A percentile compares a stretch with the other conserved stretches of the same genome.
These are phyloP conservation scores for Tolypocladium paradoxum DNA, from an alignment of 2,329 filamentous ascomycete genomes.

Conservation along the genomic window DNA sequence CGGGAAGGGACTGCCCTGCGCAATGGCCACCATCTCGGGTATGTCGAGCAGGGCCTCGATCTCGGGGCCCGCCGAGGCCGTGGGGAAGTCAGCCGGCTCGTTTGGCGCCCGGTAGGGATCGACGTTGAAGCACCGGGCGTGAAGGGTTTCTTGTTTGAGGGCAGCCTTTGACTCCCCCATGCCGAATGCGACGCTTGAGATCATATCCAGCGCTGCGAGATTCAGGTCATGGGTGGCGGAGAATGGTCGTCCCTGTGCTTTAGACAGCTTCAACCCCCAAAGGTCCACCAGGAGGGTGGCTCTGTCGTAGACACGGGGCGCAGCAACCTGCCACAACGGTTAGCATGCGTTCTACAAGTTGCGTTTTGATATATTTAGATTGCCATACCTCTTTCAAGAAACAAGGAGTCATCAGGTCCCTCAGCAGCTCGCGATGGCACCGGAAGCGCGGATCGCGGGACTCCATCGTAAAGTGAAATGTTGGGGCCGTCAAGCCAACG, in stretches of 20 bases:
- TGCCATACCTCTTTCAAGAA: conserved; percentile 19
- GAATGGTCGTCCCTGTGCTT: conserved; percentile 20
- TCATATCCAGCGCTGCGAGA: conserved; percentile 21
- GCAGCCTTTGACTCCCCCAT: conserved; percentile 11
- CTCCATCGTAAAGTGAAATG: conserved; percentile 23
- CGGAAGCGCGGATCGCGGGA: conserved; percentile 20
- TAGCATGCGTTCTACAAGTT: background rate
- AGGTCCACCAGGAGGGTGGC: conserved; percentile 19
- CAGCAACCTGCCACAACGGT: conserved; percentile 17
- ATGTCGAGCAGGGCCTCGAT: conserved; percentile 12
- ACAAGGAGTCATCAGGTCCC: conserved; percentile 24
- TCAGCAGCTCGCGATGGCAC: conserved; percentile 19
- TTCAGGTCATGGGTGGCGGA: conserved; percentile 19
- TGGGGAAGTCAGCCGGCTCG: conserved; percentile 8
- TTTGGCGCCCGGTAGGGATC: background rate
- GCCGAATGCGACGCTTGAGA: conserved; percentile 23
- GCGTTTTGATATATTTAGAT: background rate
- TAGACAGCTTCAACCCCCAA: conserved; percentile 20
- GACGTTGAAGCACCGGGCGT: conserved; percentile 2
- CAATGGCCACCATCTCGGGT: conserved; percentile 13
- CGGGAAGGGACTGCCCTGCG: conserved; percentile 12
- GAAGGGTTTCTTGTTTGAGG: conserved; percentile 6
- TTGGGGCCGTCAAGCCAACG: conserved; percentile 13
- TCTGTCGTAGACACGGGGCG: conserved; percentile 22
- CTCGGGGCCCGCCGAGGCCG: conserved; percentile 7